Base-by-base conservation (phyloP, 1,139 yeast species). In the Arxiozyma bovina region DNA sequence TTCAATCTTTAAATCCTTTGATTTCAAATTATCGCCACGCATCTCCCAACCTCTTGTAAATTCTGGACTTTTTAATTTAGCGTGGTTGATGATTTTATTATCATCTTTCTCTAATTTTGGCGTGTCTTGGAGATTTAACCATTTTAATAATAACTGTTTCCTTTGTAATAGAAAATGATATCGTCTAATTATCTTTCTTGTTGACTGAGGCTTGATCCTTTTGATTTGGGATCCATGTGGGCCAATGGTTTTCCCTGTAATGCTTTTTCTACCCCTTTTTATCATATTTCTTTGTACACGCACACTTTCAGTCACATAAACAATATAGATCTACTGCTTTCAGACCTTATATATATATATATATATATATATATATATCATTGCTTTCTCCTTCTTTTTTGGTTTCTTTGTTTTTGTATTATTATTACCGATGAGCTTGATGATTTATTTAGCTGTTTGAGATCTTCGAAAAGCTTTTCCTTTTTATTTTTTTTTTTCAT, bases 141-240 rank as follows among this genome's bases (percentile, higher is more conserved):
- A 69, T 20, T 22, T 49, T 11, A 30, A 38, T 49, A 49, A 21
- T 20, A 72, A 58, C 23, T 71, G 69, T 56, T 77, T 76, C 55
- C 78, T 75, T 60, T 82, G 83, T 54, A 81, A 75, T 42, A 86
- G 70, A 3, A 80, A 76, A 68, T 86, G 94, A 61, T 80, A 86
- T 51, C 90, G 68, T 58, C 93, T 75, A 42, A 86, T 86, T 20
- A 86, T 73, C 60, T 78, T 81, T 51, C 93, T 72, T 0, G 93
- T 83, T 61, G 79, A 75, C 52, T 79, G 77, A 0, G 94, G 93
- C 62, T 86, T 86, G 51, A 86, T 73, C 6, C 47, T 49, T 42
- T 53, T 54, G 11, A 42, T 27, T 34, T 52, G 48, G 17, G 55
- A 55, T n/a, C 50, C 53, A 9, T 51, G 50, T 6, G 58, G 60